Conservation (phyloP, 106 monocot genomes). For the Dendrobium officinale region DNA sequence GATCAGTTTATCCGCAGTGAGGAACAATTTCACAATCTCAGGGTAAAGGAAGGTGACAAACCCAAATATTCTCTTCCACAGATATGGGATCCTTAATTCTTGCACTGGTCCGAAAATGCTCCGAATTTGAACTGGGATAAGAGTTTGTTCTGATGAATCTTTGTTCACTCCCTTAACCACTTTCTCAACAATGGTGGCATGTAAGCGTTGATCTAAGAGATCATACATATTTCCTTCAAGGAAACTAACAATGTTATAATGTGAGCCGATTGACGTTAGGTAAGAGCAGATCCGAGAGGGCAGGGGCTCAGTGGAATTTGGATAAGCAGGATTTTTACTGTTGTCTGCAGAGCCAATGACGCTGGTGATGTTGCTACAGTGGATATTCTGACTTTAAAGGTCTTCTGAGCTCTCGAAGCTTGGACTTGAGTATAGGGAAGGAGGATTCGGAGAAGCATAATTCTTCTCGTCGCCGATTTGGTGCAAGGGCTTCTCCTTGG, state of each 20-base stretch:
- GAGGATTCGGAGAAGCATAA: too few relatives aligned
- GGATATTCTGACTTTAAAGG: too few relatives aligned
- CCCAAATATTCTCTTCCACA: constrained; percentile 70
- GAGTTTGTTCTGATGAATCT: too few relatives aligned
- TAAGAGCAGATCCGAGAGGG: neutral
- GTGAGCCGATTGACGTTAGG: constrained; percentile 1
- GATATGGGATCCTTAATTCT: constrained; percentile 75
- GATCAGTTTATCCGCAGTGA: constrained; percentile 3
- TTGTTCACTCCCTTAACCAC: too few relatives aligned
- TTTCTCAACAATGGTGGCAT: too few relatives aligned
- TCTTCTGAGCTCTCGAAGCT: neutral
- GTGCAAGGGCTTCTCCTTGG: too few relatives aligned
- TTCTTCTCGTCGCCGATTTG: too few relatives aligned
- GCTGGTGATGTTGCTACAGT: too few relatives aligned
- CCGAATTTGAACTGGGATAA: neutral
- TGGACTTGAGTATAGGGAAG: neutral
- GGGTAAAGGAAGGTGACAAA: constrained; percentile 60
- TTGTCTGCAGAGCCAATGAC: too few relatives aligned
- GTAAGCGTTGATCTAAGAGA: neutral
- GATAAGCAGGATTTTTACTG: neutral
- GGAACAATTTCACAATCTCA: constrained; percentile 28
- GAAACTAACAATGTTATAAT: neutral
- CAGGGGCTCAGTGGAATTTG: too few relatives aligned
- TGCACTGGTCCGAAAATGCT: constrained; percentile 24
- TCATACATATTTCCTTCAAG: neutral